These are phyloP conservation scores for Gynandropsis gynandra DNA, from an alignment of 345 rosid genomes.

Conservation along the genomic window DNA sequence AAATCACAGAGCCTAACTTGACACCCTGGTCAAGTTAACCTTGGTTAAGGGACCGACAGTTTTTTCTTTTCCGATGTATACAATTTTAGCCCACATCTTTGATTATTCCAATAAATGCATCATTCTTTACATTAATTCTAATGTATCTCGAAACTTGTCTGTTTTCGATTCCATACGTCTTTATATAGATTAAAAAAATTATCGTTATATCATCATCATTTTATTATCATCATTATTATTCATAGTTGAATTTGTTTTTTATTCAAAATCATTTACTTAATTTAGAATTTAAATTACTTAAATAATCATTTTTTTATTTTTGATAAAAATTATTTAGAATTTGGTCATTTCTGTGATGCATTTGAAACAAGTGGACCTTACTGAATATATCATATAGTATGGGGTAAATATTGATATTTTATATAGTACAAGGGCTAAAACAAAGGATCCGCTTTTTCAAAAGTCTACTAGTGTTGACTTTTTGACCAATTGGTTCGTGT, in stretches of 20 bases:
- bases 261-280: too few species aligned
- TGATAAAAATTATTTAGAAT: background rate
- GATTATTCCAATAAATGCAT: background rate
- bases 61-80: slow-evolving; percentile 19
- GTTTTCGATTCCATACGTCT: slow-evolving; percentile 3
- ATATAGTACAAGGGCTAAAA: slow-evolving; percentile 21
- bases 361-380: background rate
- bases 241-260: too few species aligned
- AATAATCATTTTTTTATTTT: background rate
- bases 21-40: slow-evolving; percentile 47
- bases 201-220: too few species aligned
- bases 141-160: slow-evolving; percentile 19
- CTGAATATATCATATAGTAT: background rate
- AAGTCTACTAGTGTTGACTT: slow-evolving; percentile 23
- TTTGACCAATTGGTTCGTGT: slow-evolving; percentile 15
- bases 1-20: slow-evolving; percentile 27
- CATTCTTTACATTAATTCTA: background rate
- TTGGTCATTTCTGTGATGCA: background rate
- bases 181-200: too few species aligned
- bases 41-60: slow-evolving; percentile 55
- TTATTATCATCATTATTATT: too few species aligned
- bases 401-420: background rate
- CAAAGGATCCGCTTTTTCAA: slow-evolving; percentile 1
- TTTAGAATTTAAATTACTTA: background rate
- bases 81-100: slow-evolving; percentile 26